Conservation (phyloP, 768 basidiomycete genomes). For the Phylloporus arenicola region DNA sequence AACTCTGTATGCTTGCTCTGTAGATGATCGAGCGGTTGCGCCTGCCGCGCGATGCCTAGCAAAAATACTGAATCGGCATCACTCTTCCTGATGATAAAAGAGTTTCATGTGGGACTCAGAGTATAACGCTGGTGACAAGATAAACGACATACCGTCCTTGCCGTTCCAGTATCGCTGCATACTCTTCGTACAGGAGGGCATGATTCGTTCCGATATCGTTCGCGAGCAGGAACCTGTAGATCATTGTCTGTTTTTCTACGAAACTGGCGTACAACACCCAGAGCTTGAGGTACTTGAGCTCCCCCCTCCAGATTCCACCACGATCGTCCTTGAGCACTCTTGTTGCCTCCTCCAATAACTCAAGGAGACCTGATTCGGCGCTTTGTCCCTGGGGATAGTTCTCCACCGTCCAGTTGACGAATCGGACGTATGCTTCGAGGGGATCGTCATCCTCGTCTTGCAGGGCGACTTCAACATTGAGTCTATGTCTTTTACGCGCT, state of each 20-base stretch:
- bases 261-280: conserved; percentile 93
- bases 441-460: conserved; percentile 74
- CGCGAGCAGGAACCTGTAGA: conserved; percentile 84
- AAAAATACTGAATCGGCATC: conserved; percentile 87
- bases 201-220: conserved; percentile 85
- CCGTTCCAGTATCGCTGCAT: conserved; percentile 77
- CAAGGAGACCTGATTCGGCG: conserved; percentile 84
- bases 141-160: conserved; percentile 60
- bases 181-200: conserved; percentile 88
- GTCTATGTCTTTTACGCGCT: conserved; percentile 59
- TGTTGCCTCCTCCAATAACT: conserved; percentile 89
- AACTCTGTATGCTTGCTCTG: conserved; percentile 78
- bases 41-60: conserved; percentile 84
- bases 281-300: conserved; percentile 84
- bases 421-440: conserved; percentile 77
- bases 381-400: conserved; percentile 93
- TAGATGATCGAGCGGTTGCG: conserved; percentile 74
- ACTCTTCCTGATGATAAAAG: conserved; percentile 49
- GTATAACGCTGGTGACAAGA: conserved; percentile 31
- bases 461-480: conserved; percentile 69
- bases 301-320: conserved; percentile 67
- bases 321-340: conserved; percentile 74
- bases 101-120: conserved; percentile 3
- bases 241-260: conserved; percentile 83
- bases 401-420: conserved; percentile 90